Percentiles rank a stretch among this genome's conserved stretches.
phyloP scores from a whole-genome alignment of 2,329 filamentous ascomycete species.

The Pezicula carpinea region DNA sequence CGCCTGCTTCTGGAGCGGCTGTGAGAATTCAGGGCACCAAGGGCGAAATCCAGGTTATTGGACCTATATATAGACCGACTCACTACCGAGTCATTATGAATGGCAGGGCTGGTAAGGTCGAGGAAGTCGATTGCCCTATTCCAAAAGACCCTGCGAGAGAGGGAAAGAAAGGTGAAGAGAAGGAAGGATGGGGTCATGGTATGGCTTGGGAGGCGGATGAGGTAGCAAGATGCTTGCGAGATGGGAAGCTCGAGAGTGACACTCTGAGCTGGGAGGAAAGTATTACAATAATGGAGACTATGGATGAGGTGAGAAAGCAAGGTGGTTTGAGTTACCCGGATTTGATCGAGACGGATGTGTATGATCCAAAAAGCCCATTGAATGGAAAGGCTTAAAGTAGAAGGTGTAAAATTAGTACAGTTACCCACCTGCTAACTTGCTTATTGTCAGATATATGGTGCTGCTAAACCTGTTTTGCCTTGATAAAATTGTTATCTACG shows the following conservation, averaged over 20 bases:
- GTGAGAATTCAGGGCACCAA: constrained; percentile 61
- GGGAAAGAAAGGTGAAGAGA: constrained; percentile 4
- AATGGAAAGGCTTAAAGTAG: constrained; percentile 32
- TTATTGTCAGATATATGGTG: too few relatives aligned
- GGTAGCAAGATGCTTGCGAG: constrained; percentile 56
- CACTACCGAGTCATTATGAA: constrained; percentile 46
- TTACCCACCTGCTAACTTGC: too few relatives aligned
- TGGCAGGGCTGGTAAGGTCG: constrained; percentile 28
- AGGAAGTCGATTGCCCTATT: constrained; percentile 32
- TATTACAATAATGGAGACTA: constrained; percentile 64
- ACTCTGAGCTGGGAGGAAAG: constrained; percentile 57
- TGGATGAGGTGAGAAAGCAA: constrained; percentile 65
- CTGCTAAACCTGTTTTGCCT: too few relatives aligned
- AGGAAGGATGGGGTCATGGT: constrained; percentile 45
- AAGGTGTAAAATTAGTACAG: too few relatives aligned
- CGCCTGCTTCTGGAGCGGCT: constrained; percentile 45
- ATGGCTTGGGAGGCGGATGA: constrained; percentile 73
- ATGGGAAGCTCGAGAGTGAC: constrained; percentile 59
- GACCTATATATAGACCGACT: constrained; percentile 52
- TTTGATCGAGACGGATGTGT: constrained; percentile 58
- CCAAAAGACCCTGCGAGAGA: constrained; percentile 34
- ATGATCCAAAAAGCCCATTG: constrained; percentile 54
- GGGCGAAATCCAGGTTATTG: constrained; percentile 62
- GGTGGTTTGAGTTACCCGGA: constrained; percentile 58
- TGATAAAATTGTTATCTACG: too few relatives aligned